These are phyloP conservation scores for Ustilago curta DNA, from an alignment of 1,284 basidiomycete genomes.

Conservation along the genomic window DNA sequence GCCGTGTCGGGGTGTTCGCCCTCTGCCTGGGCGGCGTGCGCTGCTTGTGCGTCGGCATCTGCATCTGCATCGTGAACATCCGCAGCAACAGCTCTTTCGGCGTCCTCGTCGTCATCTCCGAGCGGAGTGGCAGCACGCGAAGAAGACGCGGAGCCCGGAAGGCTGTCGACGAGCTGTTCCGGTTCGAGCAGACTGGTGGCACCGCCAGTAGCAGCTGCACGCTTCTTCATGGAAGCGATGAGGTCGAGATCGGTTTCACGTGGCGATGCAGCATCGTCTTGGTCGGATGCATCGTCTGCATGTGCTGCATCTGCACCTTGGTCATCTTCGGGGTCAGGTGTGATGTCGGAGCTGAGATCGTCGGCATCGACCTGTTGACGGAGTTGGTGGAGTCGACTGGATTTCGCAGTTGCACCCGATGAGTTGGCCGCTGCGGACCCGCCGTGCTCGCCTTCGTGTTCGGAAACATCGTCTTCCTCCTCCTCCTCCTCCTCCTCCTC, in stretches of 20 bases:
- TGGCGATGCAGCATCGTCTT: conserved; percentile 41
- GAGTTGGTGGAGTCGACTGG: conserved; percentile 31
- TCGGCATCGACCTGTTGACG: conserved; percentile 36
- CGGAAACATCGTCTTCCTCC: conserved; percentile 34
- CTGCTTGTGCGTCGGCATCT: conserved; percentile 20
- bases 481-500: too few species aligned
- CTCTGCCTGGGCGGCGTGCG: conserved; percentile 27
- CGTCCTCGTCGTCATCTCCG: conserved; percentile 47
- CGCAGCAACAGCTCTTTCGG: conserved; percentile 24
- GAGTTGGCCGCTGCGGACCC: conserved; percentile 8
- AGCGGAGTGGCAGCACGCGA: conserved; percentile 52
- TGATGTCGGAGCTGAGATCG: conserved; percentile 52
- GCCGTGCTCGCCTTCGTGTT: conserved; percentile 27
- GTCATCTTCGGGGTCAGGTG: conserved; percentile 49
- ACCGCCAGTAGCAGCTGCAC: conserved; percentile 61
- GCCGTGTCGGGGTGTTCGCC: conserved; percentile 46
- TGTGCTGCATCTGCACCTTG: conserved; percentile 18
- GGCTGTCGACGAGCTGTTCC: conserved; percentile 52
- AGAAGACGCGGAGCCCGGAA: conserved; percentile 50
- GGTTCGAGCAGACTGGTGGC: conserved; percentile 58
- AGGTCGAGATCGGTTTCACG: conserved; percentile 46
- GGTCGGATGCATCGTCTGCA: conserved; percentile 36
- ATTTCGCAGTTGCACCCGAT: conserved; percentile 21
- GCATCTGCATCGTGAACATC: conserved; percentile 8
- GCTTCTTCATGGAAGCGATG: conserved; percentile 59